Percentiles rank a stretch among this genome's conserved stretches.
phyloP scores from a whole-genome alignment of 1,284 basidiomycete species.

The Phlebopus sp. region DNA sequence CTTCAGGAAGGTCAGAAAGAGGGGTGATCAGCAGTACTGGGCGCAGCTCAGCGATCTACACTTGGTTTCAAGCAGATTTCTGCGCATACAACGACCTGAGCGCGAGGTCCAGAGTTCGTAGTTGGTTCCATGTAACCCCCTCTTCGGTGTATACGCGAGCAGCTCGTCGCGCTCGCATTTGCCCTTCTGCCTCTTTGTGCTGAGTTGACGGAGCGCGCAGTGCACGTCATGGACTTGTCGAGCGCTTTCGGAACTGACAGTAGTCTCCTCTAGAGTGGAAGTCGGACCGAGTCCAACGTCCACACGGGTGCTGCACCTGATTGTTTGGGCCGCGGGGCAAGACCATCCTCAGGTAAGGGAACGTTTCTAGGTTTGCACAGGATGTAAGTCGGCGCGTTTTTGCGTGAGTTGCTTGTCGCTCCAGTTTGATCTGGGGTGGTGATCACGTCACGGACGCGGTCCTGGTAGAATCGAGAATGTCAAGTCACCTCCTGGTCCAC shows the following conservation, averaged over 20 bases:
- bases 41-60: too few species aligned
- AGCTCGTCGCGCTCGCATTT: too few species aligned
- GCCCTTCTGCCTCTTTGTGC: too few species aligned
- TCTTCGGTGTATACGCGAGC: too few species aligned
- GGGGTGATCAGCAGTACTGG: too few species aligned
- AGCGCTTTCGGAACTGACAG: background rate
- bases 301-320: background rate
- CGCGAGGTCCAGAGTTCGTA: too few species aligned
- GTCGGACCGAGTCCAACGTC: background rate
- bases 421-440: background rate
- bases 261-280: background rate
- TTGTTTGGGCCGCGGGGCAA: background rate
- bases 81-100: too few species aligned
- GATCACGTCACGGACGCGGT: background rate
- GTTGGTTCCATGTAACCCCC: too few species aligned
- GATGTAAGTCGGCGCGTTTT: slow-evolving; percentile 4
- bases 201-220: background rate
- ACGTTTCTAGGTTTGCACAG: slow-evolving; percentile 1
- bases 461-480: background rate
- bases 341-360: slow-evolving; percentile 31
- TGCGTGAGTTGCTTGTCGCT: background rate
- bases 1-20: too few species aligned
- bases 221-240: background rate
- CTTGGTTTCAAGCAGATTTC: too few species aligned
- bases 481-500: slow-evolving; percentile 2